Conservation (phyloP, 148 eudicot genomes). For the Camellia granthamiana region DNA sequence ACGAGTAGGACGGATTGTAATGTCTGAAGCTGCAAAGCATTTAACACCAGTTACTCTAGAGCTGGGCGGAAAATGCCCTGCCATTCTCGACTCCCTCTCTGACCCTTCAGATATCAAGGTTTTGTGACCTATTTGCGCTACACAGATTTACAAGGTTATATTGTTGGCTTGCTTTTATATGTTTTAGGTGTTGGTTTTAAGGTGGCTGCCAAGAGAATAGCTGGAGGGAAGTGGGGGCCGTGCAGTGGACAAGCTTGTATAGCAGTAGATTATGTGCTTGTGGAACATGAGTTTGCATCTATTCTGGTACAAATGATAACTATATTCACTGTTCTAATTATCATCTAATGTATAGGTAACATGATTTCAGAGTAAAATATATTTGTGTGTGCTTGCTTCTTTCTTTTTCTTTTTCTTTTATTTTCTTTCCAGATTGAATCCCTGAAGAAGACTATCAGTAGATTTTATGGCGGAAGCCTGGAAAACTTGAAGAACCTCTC, state of each 20-base stretch:
- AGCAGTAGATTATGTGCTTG: slow-evolving; percentile 71
- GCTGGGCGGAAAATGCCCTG: slow-evolving; percentile 92
- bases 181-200: slow-evolving; percentile 19
- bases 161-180: slow-evolving; percentile 3
- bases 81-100: slow-evolving; percentile 63
- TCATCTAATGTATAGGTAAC: neutral
- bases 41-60: slow-evolving; percentile 87
- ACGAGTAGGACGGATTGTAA: slow-evolving; percentile 60
- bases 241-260: slow-evolving; percentile 90
- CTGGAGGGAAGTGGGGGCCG: slow-evolving; percentile 82
- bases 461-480: slow-evolving; percentile 55
- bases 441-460: slow-evolving; percentile 42
- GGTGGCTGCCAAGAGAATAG: slow-evolving; percentile 75
- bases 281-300: slow-evolving; percentile 67
- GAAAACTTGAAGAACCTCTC: slow-evolving; percentile 46
- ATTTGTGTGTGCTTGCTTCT: neutral
- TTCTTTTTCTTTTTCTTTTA: too few relatives aligned
- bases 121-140: neutral
- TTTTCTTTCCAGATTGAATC: slow-evolving; percentile 47
- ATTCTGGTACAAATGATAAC: slow-evolving; percentile 44
- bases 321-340: neutral
- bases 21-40: slow-evolving; percentile 87
- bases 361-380: neutral
- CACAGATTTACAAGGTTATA: neutral
- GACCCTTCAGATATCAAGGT: slow-evolving; percentile 67